Evolutionary conservation across 345 rosid genomes (phyloP), one percentile per base, ranked within the genome.

Genomic region (Eucalyptus cloeziana): DNA sequence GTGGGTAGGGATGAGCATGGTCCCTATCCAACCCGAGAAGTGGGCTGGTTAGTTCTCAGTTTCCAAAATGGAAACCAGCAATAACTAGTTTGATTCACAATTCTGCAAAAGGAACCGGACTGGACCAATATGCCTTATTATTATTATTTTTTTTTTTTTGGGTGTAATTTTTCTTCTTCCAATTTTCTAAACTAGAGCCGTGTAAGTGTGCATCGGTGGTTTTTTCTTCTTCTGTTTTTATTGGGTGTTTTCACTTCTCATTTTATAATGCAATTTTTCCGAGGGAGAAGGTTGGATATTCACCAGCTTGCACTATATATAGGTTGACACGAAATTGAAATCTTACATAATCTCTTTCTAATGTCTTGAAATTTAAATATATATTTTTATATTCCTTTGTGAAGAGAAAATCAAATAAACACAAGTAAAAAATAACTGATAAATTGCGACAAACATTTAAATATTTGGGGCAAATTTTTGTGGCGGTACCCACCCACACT

Each of bases 131-230:
- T 56, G 62, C 27, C 62, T 22, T 56, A 56, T n/a, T n/a, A n/a
- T n/a, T n/a, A n/a, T n/a, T n/a, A n/a, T n/a, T n/a, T n/a, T 1
- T 1, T 10, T 22, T 22, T 24, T 56, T 56, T 17, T 51, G 0
- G 56, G 24, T 24, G 62, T 22, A 56, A 56, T 56, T 56, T 56
- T 56, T 56, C 62, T 56, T 56, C 13, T 0, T 56, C 62, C 0
- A 56, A 56, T 56, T 56, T 56, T 56, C 30, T 24, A 56, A 56
- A 56, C 6, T 56, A 22, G 27, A 56, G 62, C 51, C 62, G 13
- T 56, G 62, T 24, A 10, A 56, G 62, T 1, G 30, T 56, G 30
- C 62, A 56, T 56, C 13, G 5, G 2, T 56, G 62, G 13, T 56
- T 9, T 56, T 56, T 22, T 56, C 6, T 56, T 9, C 30, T 56